Base-by-base conservation (phyloP, 1,284 basidiomycete genomes). In the Caloboletus firmus region DNA sequence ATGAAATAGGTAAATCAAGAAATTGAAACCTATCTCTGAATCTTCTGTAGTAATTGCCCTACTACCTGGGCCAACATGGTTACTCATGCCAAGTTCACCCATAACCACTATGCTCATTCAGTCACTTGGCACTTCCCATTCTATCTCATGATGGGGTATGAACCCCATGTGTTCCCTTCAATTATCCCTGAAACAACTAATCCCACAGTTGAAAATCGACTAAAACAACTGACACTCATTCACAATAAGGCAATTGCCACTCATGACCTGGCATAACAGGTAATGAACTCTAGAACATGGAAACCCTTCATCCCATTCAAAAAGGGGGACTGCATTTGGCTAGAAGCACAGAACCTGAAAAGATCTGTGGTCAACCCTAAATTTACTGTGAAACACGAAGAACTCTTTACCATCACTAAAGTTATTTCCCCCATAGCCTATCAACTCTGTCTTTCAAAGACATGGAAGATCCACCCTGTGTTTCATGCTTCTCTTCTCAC, bases 231-330 rank as follows among this genome's bases (percentile, higher is more conserved):
- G 2, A 8, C 13, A 0, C 13, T 13, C 9, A 8, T 20, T 0
- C 6, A 13, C 15, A 5, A 40, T 5, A 8, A 40, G 17, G 39
- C 39, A 3, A 13, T 40, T 4, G 39, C 22, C 1, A 6, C 22
- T 15, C 39, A 40, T 24, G 39, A 40, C 4, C 7, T 40, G 1
- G 22, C 22, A 4, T 3, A 13, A 2, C 20, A 40, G 13, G 18
- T 20, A 0, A 39, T 20, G 20, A 10, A n/a, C 1, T 5, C 18
- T 6, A 0, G 18, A 0, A 20, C 11, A 1, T 1, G 6, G 0
- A 2, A 7, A 12, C 2, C 5, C 18, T 20, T 39, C 7, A 2
- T 4, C 5, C 6, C 37, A 5, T 39, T 39, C 6, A 12, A 20
- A 1, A 39, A 39, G 13, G 37, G 18, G 13, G 37, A 39, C 11